Evolutionary conservation across 352 stramenopile genomes (phyloP).

Genomic region (Pythium dissimile): DNA sequence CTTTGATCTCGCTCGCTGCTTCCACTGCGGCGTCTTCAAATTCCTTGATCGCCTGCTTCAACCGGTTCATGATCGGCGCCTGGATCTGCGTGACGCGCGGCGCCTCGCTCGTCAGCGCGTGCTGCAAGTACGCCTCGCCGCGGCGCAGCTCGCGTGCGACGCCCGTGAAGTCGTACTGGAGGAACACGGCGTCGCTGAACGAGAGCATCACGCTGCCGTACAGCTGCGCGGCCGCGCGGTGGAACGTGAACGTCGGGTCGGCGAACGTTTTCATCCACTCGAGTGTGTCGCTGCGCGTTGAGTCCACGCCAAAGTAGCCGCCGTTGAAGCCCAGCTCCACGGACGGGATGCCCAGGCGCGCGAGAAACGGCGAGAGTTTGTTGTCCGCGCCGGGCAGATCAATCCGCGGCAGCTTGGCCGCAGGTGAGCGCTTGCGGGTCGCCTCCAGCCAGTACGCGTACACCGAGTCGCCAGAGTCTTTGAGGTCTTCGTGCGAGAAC

Average conservation of each 20-base stretch:
- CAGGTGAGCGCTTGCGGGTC: constrained; percentile 33
- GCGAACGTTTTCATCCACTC: constrained; percentile 79
- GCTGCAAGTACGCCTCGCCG: constrained; percentile 51
- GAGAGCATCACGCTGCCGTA: constrained; percentile 76
- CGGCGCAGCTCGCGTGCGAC: constrained; percentile 64
- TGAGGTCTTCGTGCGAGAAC: constrained; percentile 60
- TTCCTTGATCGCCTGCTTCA: constrained; percentile 50
- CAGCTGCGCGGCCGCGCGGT: constrained; percentile 69
- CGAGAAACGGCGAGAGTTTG: constrained; percentile 70
- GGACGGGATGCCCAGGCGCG: constrained; percentile 65
- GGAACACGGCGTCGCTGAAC: constrained; percentile 76
- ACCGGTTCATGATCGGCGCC: constrained; percentile 31
- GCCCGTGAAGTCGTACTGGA: constrained; percentile 85
- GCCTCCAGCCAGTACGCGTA: constrained; percentile 68
- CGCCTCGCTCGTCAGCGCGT: constrained; percentile 37
- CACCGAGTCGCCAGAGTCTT: constrained; percentile 53
- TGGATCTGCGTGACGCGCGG: constrained; percentile 8
- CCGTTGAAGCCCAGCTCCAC: constrained; percentile 72
- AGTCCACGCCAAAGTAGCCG: constrained; percentile 60
- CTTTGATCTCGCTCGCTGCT: constrained; percentile 49
- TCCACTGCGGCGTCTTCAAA: constrained; percentile 63
- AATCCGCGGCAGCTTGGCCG: constrained; percentile 50
- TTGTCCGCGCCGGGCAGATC: constrained; percentile 42
- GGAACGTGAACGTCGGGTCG: constrained; percentile 69
- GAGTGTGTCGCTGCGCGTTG: constrained; percentile 54